These are phyloP conservation scores for Kazachstania sp. DNA, from an alignment of 1,139 yeast species.

Conservation along the genomic window DNA sequence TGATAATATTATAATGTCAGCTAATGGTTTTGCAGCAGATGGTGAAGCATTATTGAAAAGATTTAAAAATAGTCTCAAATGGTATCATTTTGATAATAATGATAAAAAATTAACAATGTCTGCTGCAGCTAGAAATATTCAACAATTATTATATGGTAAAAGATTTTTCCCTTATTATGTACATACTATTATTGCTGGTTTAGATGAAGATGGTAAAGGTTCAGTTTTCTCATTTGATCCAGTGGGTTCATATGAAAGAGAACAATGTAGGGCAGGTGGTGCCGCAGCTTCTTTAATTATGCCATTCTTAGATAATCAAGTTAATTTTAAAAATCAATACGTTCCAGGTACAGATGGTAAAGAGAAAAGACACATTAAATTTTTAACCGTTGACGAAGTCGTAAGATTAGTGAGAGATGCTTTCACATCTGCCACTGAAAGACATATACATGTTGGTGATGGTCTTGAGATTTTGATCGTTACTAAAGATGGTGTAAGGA, in stretches of 20 bases:
- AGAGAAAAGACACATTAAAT: constrained; percentile 51
- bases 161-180: constrained; percentile 96
- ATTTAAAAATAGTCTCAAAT: constrained; percentile 69
- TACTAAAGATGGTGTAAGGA: constrained; percentile 85
- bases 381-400: constrained; percentile 73
- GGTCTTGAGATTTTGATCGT: constrained; percentile 84
- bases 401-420: constrained; percentile 85
- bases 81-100: constrained; percentile 90
- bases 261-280: constrained; percentile 96
- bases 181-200: constrained; percentile 87
- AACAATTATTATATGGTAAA: constrained; percentile 83
- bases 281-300: constrained; percentile 92
- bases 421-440: constrained; percentile 90
- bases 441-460: constrained; percentile 98
- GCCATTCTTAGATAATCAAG: constrained; percentile 97
- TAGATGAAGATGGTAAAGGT: constrained; percentile 91
- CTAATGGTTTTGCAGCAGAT: constrained; percentile 96
- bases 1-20: constrained; percentile 78
- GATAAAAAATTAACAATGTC: constrained; percentile 52
- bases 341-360: constrained; percentile 70
- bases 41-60: constrained; percentile 76
- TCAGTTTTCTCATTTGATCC: constrained; percentile 96
- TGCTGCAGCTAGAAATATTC: constrained; percentile 85
- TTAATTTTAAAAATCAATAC: constrained; percentile 83
- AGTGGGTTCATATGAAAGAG: constrained; percentile 95